These are phyloP conservation scores for Daedaleopsis nitida DNA, from an alignment of 768 basidiomycete species.

Conservation along the genomic window DNA sequence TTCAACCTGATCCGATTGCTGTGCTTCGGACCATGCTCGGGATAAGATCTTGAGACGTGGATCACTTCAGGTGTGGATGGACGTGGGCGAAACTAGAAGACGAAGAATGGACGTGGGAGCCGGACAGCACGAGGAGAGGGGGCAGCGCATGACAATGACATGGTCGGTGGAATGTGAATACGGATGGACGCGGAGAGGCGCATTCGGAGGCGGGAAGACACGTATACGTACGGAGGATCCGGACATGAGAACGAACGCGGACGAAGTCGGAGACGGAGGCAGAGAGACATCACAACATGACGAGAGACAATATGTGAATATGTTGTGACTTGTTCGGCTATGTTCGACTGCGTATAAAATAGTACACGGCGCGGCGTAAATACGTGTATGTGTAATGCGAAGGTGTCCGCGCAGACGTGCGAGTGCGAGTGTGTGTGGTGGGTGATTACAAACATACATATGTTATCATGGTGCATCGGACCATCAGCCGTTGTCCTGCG, in stretches of 20 bases:
- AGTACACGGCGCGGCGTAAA: not conserved
- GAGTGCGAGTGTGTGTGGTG: not conserved
- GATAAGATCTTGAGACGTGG: too few relatives aligned
- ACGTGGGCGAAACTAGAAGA: too few relatives aligned
- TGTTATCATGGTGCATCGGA: constrained; percentile 1
- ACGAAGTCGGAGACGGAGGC: not conserved
- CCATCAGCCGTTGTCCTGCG: not conserved
- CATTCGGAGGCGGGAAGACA: not conserved
- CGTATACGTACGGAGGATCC: too few relatives aligned
- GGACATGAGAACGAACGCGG: not conserved
- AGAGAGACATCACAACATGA: not conserved
- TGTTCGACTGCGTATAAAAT: not conserved
- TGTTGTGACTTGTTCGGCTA: too few relatives aligned
- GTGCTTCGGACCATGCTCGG: too few relatives aligned
- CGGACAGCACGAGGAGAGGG: not conserved
- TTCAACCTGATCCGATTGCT: too few relatives aligned
- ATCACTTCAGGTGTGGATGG: too few relatives aligned
- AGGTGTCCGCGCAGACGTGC: constrained; percentile 6
- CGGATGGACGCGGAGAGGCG: not conserved
- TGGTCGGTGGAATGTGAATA: not conserved
- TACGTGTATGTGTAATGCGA: constrained; percentile 13
- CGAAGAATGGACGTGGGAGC: not conserved
- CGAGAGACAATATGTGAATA: not conserved
- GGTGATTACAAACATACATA: constrained; percentile 8
- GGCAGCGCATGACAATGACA: not conserved